Percentiles rank a stretch among this genome's conserved stretches.
These are phyloP conservation scores for Tetracentron sinense DNA, from an alignment of 164 flowering plant genomes.

Conservation along the genomic window DNA sequence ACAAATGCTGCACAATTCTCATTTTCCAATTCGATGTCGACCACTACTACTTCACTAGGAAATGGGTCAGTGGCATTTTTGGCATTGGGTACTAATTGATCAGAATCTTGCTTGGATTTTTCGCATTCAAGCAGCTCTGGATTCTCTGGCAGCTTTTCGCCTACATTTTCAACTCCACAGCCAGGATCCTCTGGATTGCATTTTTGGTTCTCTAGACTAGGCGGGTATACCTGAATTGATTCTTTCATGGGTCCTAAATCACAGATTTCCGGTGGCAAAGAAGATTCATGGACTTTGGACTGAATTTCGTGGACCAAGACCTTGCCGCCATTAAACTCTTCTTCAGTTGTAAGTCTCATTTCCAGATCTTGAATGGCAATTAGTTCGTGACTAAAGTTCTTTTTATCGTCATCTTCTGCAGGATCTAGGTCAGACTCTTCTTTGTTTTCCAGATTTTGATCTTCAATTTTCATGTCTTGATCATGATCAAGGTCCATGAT, in stretches of 20 bases:
- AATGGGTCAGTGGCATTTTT: neutral
- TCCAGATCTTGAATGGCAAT: too few species aligned
- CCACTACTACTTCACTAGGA: neutral
- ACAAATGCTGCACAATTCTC: neutral
- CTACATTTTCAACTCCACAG: neutral
- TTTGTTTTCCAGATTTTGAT: neutral
- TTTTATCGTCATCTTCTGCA: neutral
- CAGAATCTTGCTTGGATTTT: neutral
- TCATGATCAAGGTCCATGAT: neutral
- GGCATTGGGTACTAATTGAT: neutral
- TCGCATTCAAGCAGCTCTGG: neutral
- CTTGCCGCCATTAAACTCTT: neutral
- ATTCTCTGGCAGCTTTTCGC: neutral
- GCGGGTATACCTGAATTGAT: neutral
- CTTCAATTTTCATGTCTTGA: neutral
- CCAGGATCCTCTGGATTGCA: neutral
- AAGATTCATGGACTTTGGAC: neutral
- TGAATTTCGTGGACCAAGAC: neutral
- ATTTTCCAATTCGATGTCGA: neutral
- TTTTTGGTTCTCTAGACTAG: neutral
- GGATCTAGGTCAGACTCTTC: neutral
- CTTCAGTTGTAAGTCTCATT: neutral
- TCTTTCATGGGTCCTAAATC: constrained; percentile 1
- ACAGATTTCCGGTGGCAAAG: neutral
- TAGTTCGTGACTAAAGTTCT: neutral